Base-by-base conservation (phyloP, 495 filamentous ascomycete species). In the Neurospora sp. region DNA sequence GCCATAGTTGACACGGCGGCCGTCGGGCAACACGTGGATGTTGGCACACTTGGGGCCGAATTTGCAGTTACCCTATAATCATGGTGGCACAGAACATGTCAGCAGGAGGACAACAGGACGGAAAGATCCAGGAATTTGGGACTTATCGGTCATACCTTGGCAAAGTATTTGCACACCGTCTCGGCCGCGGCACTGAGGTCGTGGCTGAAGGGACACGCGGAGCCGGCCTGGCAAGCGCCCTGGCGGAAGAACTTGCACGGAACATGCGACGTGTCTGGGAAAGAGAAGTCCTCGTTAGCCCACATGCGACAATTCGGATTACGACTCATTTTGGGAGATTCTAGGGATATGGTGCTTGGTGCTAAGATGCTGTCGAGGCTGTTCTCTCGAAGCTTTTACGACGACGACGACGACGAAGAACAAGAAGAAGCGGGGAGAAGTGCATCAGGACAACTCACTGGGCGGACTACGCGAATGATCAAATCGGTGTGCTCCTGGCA, bases 241-340 rank as follows among this genome's bases (percentile, higher is more conserved):
- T 97, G 92, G 69, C 93, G 90, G 84, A 94, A 99, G 90, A 99
- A 99, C 86, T 98, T 98, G 92, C 96, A 99, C 20, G 96, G 96
- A 46, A 99, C 96, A 85, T 98, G 96, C 70, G 94, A 94, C 18
- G 97, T 96, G 80, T 98, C 96, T 99, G 80, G 62, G 20, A 72
- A 73, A 70, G 72, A 35, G 7, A 0, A 8, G 1, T 9, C 0
- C 3, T 8, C 4, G 54, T 66, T 37, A 66, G 54, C 54, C 49
- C 49, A 60, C 11, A 27, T 2, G 20, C 49, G 49, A 54, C 49
- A 54, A 2, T 27, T 7, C 1, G 10, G 20, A 6, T 27, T 27
- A 2, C 10, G 1, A 5, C 12, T 54, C 10, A 1, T 14, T 27
- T 12, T 6, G 20, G 10, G 16, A n/a, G 2, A 16, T 18, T 18